Conservation (phyloP, 2,329 filamentous ascomycete genomes). For the Exophiala sp. region DNA sequence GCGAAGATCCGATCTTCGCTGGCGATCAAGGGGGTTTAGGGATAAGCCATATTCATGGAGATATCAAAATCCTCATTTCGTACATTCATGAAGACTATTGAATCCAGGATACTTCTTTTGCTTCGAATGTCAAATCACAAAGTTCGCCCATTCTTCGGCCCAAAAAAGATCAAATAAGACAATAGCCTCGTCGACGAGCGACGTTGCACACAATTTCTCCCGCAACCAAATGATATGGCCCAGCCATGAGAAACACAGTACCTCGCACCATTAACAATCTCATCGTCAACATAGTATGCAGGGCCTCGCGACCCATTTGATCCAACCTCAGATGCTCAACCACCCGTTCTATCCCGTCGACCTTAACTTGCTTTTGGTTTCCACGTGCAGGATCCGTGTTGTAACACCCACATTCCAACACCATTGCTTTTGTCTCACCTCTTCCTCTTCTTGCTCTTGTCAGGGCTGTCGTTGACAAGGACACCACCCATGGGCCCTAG, state of each 20-base stretch:
- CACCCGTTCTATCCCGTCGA: conserved; percentile 16
- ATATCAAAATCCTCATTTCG: conserved; percentile 15
- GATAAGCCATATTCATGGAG: too few species aligned
- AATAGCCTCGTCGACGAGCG: neutral
- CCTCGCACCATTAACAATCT: conserved; percentile 8
- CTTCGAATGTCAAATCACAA: conserved; percentile 9
- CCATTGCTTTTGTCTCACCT: conserved; percentile 38
- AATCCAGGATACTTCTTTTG: conserved; percentile 7
- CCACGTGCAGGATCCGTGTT: neutral
- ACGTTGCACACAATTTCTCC: too few species aligned
- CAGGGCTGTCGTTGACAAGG: conserved; percentile 37
- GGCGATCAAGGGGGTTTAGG: neutral
- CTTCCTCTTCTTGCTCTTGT: conserved; percentile 70
- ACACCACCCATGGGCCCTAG: conserved; percentile 32
- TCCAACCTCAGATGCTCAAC: conserved; percentile 7
- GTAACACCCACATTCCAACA: neutral
- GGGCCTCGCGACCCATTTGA: conserved; percentile 14
- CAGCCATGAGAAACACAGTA: conserved; percentile 4
- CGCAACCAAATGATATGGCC: neutral
- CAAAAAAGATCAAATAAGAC: conserved; percentile 8
- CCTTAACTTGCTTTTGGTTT: neutral
- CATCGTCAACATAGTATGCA: conserved; percentile 5
- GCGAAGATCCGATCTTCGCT: neutral
- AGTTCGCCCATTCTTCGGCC: conserved; percentile 8
- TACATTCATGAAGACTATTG: conserved; percentile 21